Evolutionary conservation across 495 filamentous ascomycete species (phyloP), one percentile per base, ranked within the genome.

Genomic region (Thozetella sp.): DNA sequence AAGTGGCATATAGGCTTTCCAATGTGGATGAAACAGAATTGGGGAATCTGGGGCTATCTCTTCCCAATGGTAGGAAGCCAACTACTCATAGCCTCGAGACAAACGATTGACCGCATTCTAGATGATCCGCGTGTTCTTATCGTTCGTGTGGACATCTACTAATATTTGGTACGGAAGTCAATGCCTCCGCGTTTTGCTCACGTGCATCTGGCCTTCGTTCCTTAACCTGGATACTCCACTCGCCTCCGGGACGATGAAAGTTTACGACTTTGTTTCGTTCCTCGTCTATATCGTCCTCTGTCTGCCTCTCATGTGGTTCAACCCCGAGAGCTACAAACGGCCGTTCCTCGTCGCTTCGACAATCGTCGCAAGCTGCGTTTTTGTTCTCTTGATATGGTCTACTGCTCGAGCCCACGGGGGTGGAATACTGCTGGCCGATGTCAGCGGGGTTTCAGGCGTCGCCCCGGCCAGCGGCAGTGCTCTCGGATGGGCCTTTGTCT

Each of bases 331-430:
- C 27, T 58, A 61, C 2, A 63, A 67, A 26, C 60, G 56, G 43
- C 62, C 63, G 3, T 69, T 76, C 60, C 48, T 56, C 43, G 55
- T 63, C 2, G 61, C 59, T 23, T 62, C 55, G 22, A 27, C 34
- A 6, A 56, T 61, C 30, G 46, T 58, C 22, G 51, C 60, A n/a
- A 57, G 58, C 12, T 64, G 57, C n/a, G 45, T 71, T 24, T 54
- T 68, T 27, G 58, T 62, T 6, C 65, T 76, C 53, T 58, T 75
- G 54, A 65, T 67, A 25, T 74, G 72, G 66, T 51, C 70, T 12
- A 57, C 73, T 13, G 30, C 58, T 17, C 61, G 56, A 6, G 66
- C 65, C 22, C 50, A 62, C 20, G 70, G 67, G 2, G 70, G 53
- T 2, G 25, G 30, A 37, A 25, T 12, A n/a, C 53, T 34, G 22